A percentile compares a stretch with the other conserved stretches of the same genome.
Conservation (phyloP, 352 stramenopile genomes). For the Pythium insidiosum region DNA sequence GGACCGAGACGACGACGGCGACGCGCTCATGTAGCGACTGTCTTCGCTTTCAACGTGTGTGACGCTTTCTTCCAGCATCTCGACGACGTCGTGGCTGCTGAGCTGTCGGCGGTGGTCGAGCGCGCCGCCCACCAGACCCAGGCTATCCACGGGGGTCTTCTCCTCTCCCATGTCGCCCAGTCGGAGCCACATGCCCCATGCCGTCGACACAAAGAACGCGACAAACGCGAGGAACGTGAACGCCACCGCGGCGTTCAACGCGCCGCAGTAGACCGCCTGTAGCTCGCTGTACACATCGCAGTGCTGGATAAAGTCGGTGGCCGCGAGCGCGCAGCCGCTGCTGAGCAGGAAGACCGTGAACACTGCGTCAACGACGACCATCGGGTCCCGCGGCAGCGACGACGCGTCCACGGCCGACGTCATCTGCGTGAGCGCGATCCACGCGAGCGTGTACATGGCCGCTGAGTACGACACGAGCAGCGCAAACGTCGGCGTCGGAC, state of each 20-base stretch:
- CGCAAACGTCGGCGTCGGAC: constrained; percentile 47
- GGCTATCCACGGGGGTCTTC: too few species aligned
- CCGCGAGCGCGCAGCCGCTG: constrained; percentile 43
- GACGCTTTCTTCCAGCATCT: too few species aligned
- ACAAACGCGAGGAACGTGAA: constrained; percentile 63
- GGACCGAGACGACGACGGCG: too few species aligned
- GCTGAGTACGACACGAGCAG: constrained; percentile 55
- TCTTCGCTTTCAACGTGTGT: too few species aligned
- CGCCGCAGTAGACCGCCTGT: constrained; percentile 41
- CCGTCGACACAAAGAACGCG: constrained; percentile 44
- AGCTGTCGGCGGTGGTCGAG: too few species aligned
- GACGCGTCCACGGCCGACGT: constrained; percentile 16
- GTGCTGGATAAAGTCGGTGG: constrained; percentile 61
- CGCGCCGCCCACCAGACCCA: too few species aligned
- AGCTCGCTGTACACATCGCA: constrained; percentile 28
- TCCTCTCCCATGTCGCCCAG: constrained; percentile 1
- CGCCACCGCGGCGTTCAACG: constrained; percentile 31
- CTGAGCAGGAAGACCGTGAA: constrained; percentile 70
- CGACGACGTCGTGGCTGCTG: too few species aligned
- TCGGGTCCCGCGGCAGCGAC: constrained; percentile 33
- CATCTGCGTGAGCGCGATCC: constrained; percentile 37
- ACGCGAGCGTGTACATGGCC: constrained; percentile 36
- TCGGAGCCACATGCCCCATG: constrained; percentile 32
- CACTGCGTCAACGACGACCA: constrained; percentile 40
- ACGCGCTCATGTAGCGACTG: too few species aligned